Percentiles rank a stretch among this genome's conserved stretches.
phyloP scores from a whole-genome alignment of 1,284 basidiomycete species.

The Lentinula novae-zelandiae region DNA sequence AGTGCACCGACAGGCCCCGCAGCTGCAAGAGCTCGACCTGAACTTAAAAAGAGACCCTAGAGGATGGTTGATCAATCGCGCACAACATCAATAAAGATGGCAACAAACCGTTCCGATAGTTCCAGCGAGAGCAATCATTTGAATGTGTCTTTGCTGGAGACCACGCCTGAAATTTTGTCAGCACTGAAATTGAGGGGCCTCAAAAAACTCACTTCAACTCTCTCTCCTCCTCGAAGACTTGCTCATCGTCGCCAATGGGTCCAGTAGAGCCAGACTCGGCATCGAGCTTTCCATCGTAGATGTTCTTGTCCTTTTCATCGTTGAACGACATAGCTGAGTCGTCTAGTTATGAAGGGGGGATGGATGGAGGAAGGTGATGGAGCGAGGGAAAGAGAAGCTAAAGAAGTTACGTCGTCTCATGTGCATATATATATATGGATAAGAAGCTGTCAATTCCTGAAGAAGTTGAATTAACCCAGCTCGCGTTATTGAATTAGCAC shows the following conservation, averaged over 20 bases:
- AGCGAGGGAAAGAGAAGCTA: not conserved
- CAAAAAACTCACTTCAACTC: not conserved
- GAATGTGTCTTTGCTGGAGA: slow-evolving; percentile 19
- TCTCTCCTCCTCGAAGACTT: slow-evolving; percentile 3
- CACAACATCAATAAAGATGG: not conserved
- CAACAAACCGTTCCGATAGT: slow-evolving; percentile 16
- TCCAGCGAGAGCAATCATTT: slow-evolving; percentile 20
- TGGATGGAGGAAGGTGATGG: not conserved
- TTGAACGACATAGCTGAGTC: not conserved
- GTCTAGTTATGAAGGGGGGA: not conserved
- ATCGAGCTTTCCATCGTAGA: not conserved
- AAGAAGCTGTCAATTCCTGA: not conserved
- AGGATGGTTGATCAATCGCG: not conserved
- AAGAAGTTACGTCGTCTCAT: not conserved
- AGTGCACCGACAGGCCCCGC: slow-evolving; percentile 22
- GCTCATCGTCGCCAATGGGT: not conserved
- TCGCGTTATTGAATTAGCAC: not conserved
- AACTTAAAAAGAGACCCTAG: slow-evolving; percentile 19
- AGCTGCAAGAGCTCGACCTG: slow-evolving; percentile 21
- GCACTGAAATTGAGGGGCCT: too few species aligned
- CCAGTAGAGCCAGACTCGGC: not conserved
- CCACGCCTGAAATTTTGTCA: not conserved
- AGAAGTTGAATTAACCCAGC: not conserved
- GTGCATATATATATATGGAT: not conserved
- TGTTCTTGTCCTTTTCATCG: not conserved